These are phyloP conservation scores for Crithidia expoeki DNA, from an alignment of 208 protist species.

Conservation along the genomic window DNA sequence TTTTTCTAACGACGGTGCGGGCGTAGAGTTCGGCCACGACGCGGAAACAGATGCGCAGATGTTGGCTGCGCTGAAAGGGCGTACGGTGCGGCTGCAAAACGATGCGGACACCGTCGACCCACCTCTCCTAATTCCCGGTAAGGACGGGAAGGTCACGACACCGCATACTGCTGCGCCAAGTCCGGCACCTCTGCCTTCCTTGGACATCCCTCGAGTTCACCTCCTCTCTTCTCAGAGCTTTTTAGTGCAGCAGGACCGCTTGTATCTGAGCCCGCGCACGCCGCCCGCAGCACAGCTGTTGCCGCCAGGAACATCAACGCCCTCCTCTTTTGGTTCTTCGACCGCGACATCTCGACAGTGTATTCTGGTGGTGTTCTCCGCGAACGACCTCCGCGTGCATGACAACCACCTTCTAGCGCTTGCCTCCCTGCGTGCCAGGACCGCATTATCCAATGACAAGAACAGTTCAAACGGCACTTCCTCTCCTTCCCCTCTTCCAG, in stretches of 20 bases:
- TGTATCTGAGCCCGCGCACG: constrained; percentile 63
- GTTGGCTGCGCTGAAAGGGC: constrained; percentile 14
- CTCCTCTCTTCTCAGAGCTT: constrained; percentile 35
- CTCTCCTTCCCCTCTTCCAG: constrained; percentile 32
- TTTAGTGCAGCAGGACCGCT: constrained; percentile 51
- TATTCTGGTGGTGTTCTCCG: constrained; percentile 77
- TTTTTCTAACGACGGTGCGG: not conserved
- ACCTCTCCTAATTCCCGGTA: constrained; percentile 33
- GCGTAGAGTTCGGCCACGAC: constrained; percentile 23
- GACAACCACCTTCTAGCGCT: constrained; percentile 87
- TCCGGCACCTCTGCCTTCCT: not conserved
- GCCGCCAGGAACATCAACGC: too few species aligned
- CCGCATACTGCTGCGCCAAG: not conserved
- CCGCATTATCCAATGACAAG: constrained; percentile 15
- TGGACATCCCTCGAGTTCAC: not conserved
- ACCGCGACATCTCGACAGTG: constrained; percentile 21
- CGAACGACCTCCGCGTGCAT: constrained; percentile 86
- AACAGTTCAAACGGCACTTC: not conserved
- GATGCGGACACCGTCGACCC: constrained; percentile 4
- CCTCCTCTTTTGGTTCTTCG: too few species aligned
- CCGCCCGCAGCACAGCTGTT: constrained; percentile 41
- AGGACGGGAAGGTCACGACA: constrained; percentile 16
- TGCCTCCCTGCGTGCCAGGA: constrained; percentile 59
- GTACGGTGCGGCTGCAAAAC: constrained; percentile 20
- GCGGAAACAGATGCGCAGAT: constrained; percentile 17